Evolutionary conservation across 352 stramenopile genomes (phyloP).

Genomic region (Sclerospora graminicola): DNA sequence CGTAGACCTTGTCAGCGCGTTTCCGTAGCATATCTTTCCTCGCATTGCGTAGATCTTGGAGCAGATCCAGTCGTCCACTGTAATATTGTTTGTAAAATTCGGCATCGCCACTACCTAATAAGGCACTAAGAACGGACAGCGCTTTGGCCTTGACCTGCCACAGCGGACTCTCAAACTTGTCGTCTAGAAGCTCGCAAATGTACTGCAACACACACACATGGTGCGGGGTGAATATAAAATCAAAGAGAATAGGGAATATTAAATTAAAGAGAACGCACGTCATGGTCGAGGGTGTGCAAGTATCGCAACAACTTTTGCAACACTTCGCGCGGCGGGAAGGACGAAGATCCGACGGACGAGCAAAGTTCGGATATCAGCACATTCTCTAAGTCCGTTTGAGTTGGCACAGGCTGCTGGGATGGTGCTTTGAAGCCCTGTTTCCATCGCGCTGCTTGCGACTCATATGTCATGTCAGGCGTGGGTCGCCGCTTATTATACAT

Average conservation of each 20-base stretch:
- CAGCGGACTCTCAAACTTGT: constrained; percentile 72
- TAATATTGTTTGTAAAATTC: constrained; percentile 71
- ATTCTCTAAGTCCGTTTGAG: constrained; percentile 50
- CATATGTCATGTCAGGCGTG: constrained; percentile 46
- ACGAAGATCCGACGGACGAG: constrained; percentile 66
- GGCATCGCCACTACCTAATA: constrained; percentile 45
- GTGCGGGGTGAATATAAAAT: neutral
- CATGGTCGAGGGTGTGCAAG: constrained; percentile 60
- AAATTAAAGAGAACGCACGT: constrained; percentile 19
- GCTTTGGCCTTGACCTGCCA: constrained; percentile 81
- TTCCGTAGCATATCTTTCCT: constrained; percentile 68
- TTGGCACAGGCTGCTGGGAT: constrained; percentile 1
- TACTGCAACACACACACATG: constrained; percentile 28
- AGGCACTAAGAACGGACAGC: constrained; percentile 56
- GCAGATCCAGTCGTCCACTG: constrained; percentile 26
- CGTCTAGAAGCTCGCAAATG: constrained; percentile 72
- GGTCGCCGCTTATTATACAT: constrained; percentile 25
- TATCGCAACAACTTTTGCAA: constrained; percentile 72
- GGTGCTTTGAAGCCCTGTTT: constrained; percentile 57
- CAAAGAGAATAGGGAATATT: neutral
- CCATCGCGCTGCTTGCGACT: constrained; percentile 62
- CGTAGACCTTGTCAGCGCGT: constrained; percentile 63
- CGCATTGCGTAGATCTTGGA: constrained; percentile 48
- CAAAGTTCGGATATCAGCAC: constrained; percentile 68
- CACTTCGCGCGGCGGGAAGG: constrained; percentile 66